These are phyloP conservation scores for Venturia aucupariae DNA, from an alignment of 2,329 filamentous ascomycete genomes.

Conservation along the genomic window DNA sequence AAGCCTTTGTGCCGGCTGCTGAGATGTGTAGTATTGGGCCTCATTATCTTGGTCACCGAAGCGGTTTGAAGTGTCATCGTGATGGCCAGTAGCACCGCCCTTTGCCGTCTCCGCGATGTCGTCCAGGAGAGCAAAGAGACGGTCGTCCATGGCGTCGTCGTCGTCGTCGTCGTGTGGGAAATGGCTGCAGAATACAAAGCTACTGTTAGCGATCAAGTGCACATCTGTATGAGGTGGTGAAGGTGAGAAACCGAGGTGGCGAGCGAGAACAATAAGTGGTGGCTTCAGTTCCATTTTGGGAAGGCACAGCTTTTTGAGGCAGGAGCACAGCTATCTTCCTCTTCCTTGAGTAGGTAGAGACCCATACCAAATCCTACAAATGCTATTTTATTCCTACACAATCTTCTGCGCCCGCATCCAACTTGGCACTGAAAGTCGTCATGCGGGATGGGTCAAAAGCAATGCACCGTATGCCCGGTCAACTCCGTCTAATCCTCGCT, in stretches of 20 bases:
- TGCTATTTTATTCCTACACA: neutral
- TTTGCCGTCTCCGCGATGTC: conserved; percentile 3
- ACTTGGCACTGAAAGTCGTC: neutral
- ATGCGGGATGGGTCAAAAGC: neutral
- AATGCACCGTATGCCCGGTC: neutral
- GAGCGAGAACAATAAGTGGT: neutral
- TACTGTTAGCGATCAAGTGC: neutral
- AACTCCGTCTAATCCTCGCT: neutral
- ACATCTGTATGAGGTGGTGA: neutral
- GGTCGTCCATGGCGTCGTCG: neutral
- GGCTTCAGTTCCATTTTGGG: neutral
- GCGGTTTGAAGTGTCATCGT: neutral
- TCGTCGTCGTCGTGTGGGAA: neutral
- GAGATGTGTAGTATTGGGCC: neutral
- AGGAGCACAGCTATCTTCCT: neutral
- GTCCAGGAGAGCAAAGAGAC: conserved; percentile 14
- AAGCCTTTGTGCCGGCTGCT: neutral
- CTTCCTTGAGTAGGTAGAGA: neutral
- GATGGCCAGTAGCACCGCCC: neutral
- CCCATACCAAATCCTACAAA: neutral
- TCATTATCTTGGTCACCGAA: neutral
- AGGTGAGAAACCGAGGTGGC: neutral
- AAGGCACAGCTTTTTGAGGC: neutral
- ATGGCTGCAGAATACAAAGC: neutral
- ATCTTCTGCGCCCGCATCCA: neutral